Conservation (phyloP, 768 basidiomycete genomes). For the Phanerochaete sordida region DNA sequence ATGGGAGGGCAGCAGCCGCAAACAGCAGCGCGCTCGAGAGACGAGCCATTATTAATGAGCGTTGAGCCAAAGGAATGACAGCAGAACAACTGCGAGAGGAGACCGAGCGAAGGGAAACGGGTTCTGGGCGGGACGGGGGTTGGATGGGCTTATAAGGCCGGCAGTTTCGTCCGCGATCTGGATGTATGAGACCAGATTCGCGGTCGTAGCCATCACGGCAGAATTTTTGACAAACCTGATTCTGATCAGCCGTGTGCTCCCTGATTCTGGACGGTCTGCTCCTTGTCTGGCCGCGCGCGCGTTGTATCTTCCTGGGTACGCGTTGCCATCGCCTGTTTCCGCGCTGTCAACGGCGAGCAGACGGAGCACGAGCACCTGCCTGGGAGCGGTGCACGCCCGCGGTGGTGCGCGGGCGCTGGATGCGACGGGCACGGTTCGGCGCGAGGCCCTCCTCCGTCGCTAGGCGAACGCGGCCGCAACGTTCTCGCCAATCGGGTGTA, state of each 20-base stretch:
- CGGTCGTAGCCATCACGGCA: slow-evolving; percentile 1
- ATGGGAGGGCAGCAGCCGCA: slow-evolving; percentile 32
- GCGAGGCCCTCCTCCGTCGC: neutral
- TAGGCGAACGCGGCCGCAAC: neutral
- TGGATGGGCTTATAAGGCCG: neutral
- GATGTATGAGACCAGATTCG: neutral
- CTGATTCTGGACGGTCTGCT: neutral
- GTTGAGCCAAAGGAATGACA: slow-evolving; percentile 30
- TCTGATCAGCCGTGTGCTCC: slow-evolving; percentile 1
- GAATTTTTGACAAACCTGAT: neutral
- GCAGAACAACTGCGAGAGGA: slow-evolving; percentile 14
- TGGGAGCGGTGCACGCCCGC: no score
- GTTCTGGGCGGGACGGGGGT: neutral
- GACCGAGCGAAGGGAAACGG: slow-evolving; percentile 20
- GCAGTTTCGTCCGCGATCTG: neutral
- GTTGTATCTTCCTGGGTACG: neutral
- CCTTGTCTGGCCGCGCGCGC: neutral
- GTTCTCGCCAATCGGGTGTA: neutral
- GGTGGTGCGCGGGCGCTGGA: no score
- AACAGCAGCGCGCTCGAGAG: slow-evolving; percentile 31
- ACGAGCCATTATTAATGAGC: slow-evolving; percentile 33
- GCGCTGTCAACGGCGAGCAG: neutral
- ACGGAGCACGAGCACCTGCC: no score
- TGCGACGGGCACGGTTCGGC: neutral
- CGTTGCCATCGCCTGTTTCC: neutral